phyloP scores from a whole-genome alignment of 1,139 yeast genomes.

The Taiozyma sp. region DNA sequence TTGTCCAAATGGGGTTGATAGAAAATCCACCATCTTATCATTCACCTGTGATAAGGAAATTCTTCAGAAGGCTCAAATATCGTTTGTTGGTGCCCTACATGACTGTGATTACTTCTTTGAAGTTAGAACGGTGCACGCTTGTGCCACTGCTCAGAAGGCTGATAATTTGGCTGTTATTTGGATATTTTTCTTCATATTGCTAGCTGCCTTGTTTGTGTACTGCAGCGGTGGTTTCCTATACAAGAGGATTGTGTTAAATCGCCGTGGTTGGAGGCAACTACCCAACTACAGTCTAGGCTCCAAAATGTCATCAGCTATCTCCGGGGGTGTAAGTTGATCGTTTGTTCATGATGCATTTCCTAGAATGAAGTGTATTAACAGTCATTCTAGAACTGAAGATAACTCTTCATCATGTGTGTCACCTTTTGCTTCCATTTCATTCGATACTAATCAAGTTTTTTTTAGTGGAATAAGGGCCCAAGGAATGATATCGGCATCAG shows the following conservation, averaged over 20 bases:
- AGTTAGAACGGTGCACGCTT: constrained; percentile 81
- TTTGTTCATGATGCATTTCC: not conserved
- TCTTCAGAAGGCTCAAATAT: constrained; percentile 57
- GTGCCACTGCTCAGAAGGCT: constrained; percentile 54
- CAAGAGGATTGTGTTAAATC: constrained; percentile 28
- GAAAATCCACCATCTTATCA: constrained; percentile 63
- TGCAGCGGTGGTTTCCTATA: constrained; percentile 53
- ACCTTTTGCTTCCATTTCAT: not conserved
- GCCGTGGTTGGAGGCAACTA: constrained; percentile 29
- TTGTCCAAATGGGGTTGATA: constrained; percentile 49
- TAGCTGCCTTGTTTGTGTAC: constrained; percentile 51
- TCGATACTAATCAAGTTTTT: constrained; percentile 2
- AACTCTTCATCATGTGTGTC: not conserved
- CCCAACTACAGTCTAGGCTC: constrained; percentile 24
- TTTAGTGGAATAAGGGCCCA: constrained; percentile 9
- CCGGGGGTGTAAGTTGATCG: constrained; percentile 24
- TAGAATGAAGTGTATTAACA: constrained; percentile 3
- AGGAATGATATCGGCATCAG: constrained; percentile 15
- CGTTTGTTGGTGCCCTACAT: constrained; percentile 66
- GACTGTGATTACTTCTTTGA: constrained; percentile 86
- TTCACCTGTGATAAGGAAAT: constrained; percentile 82
- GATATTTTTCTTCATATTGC: constrained; percentile 51
- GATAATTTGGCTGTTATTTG: constrained; percentile 55
- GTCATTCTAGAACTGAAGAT: constrained; percentile 1
- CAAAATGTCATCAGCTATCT: constrained; percentile 24